Evolutionary conservation across 768 basidiomycete genomes (phyloP).

Genomic region (Leccinum disarticulatum): DNA sequence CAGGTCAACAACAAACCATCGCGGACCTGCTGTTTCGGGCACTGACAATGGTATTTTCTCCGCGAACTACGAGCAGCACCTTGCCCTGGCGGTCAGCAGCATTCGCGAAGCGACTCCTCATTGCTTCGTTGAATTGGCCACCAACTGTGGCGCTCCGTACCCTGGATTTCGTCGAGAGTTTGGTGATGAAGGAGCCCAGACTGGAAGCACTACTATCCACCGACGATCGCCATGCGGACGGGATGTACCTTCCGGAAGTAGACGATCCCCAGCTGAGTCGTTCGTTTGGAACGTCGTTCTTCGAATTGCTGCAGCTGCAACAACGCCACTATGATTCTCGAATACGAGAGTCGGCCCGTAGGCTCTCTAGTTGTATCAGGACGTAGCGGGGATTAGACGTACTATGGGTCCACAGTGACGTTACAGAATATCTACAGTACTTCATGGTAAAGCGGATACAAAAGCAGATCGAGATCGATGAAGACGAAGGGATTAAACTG

Average conservation of each 20-base stretch:
- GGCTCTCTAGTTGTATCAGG: slow-evolving; percentile 48
- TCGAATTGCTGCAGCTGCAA: slow-evolving; percentile 73
- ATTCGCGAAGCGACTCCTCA: slow-evolving; percentile 90
- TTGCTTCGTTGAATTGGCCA: slow-evolving; percentile 80
- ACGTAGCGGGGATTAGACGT: slow-evolving; percentile 33
- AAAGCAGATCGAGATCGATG: slow-evolving; percentile 17
- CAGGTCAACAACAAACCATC: slow-evolving; percentile 36
- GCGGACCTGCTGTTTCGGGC: slow-evolving; percentile 85
- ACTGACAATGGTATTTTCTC: slow-evolving; percentile 78
- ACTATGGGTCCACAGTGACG: slow-evolving; percentile 28
- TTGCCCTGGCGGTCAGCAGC: slow-evolving; percentile 82
- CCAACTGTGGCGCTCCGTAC: slow-evolving; percentile 61
- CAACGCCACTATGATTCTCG: slow-evolving; percentile 61
- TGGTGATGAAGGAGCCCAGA: slow-evolving; percentile 76
- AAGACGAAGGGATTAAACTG: slow-evolving; percentile 19
- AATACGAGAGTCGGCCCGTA: slow-evolving; percentile 66
- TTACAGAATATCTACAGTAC: slow-evolving; percentile 36
- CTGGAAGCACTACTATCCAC: slow-evolving; percentile 84
- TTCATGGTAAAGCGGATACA: slow-evolving; percentile 24
- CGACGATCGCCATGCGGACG: slow-evolving; percentile 82
- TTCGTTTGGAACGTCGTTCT: slow-evolving; percentile 83
- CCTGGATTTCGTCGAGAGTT: slow-evolving; percentile 67
- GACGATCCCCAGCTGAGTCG: slow-evolving; percentile 86
- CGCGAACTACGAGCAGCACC: slow-evolving; percentile 54
- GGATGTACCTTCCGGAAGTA: slow-evolving; percentile 79